Conservation (phyloP, 208 protist genomes). For the Crithidia sp. region DNA sequence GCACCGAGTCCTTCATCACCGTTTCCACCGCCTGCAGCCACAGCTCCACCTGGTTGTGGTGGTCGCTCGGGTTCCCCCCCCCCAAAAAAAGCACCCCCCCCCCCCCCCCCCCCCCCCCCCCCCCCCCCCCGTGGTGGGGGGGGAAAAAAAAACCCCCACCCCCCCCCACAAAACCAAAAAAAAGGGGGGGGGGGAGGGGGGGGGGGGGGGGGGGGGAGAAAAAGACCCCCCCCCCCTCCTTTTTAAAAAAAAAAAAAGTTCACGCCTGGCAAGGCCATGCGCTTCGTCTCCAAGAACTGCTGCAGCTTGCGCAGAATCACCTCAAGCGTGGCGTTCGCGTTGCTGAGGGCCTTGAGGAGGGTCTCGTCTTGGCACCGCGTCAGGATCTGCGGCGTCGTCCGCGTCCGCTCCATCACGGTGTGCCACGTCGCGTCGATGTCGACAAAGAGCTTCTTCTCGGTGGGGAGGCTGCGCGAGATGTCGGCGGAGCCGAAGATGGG, state of each 20-base stretch:
- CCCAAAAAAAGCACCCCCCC: too few relatives aligned
- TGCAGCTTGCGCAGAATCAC: conserved; percentile 97
- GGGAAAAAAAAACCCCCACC: too few relatives aligned
- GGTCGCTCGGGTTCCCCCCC: conserved; percentile 88
- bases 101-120: too few relatives aligned
- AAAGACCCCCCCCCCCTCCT: too few relatives aligned
- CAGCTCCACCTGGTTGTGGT: conserved; percentile 94
- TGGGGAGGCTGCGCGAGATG: conserved; percentile 96
- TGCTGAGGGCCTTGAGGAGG: conserved; percentile 90
- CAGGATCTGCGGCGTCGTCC: conserved; percentile 84
- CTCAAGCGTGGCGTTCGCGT: conserved; percentile 95
- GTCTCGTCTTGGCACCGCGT: conserved; percentile 93
- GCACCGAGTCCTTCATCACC: conserved; percentile 91
- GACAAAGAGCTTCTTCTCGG: conserved; percentile 94
- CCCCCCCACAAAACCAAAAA: too few relatives aligned
- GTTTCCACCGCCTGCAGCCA: conserved; percentile 95
- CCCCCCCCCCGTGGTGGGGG: too few relatives aligned
- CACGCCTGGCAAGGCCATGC: too few relatives aligned
- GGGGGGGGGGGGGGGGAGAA: too few relatives aligned
- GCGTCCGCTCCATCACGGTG: conserved; percentile 92
- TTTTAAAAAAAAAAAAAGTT: too few relatives aligned
- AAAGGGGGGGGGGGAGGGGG: too few relatives aligned
- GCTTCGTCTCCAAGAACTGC: conserved; percentile 98
- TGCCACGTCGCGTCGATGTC: conserved; percentile 95
- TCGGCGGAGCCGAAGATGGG: conserved; percentile 97